Evolutionary conservation across 768 basidiomycete species (phyloP), one percentile per base, ranked within the genome.

Genomic region (Calocera viscosa): DNA sequence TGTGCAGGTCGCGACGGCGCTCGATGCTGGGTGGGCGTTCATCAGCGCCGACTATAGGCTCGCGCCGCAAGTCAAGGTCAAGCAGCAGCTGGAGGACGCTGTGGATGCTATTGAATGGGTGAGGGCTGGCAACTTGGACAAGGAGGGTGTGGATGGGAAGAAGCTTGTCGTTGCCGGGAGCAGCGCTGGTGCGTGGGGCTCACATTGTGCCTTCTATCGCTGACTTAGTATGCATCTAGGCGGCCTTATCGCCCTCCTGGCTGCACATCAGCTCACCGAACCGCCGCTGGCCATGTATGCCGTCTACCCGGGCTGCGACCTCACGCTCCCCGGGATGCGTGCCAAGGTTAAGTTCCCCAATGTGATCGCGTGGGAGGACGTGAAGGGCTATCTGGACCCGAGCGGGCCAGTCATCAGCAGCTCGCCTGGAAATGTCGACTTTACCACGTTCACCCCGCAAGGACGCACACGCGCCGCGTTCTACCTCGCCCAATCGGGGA

Each of bases 1-100:
- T 7, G 53, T 60, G 53, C 53, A 60, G 30, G 53, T 60, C 53
- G 53, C 53, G 14, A 60, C 53, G 11, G 53, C 53, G 22, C 53
- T 60, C 26, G 53, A 60, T 60, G 53, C 53, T 5, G 53, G 53
- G 30, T 60, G 53, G 53, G 53, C 53, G 53, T 60, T 60, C 53
- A 26, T 60, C 14, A 60, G 53, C 30, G 53, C 53, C 2, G 53
- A 60, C 53, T 60, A 60, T 32, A 2, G 53, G 26, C 30, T 60
- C 7, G 53, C 53, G 30, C 53, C 53, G 14, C 53, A 60, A 19
- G 53, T 60, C 16, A 60, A 32, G 26, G 53, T 60, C 26, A 26
- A 10, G 53, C 26, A 60, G 24, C 53, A 60, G 53, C 53, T 60
- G 53, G 53, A 60, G 30, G 53, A 60, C 19, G 53, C 53, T 7